phyloP scores from a whole-genome alignment of 805 yeast species.

The Naumovozyma baii region DNA sequence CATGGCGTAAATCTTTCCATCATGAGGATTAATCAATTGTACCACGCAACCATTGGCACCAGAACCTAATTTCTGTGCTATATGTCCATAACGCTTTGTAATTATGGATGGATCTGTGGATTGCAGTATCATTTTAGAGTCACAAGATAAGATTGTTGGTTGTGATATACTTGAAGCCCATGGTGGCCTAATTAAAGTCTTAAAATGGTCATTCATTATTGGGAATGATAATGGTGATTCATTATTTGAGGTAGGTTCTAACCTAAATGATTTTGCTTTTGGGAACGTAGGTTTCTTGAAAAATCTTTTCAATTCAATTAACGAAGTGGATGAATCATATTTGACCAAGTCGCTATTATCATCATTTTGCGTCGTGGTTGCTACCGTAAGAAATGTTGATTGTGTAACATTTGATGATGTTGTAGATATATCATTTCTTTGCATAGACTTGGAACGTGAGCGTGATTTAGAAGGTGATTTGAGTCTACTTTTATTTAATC shows the following conservation, averaged over 20 bases:
- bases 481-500: not conserved
- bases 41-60: slow-evolving; percentile 85
- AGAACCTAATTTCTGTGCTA: slow-evolving; percentile 67
- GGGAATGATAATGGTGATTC: not conserved
- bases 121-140: not conserved
- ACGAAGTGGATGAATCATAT: slow-evolving; percentile 31
- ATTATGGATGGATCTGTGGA: not conserved
- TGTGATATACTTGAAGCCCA: slow-evolving; percentile 3
- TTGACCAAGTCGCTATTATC: too few relatives aligned
- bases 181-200: slow-evolving; percentile 3
- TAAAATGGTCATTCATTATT: not conserved
- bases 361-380: too few relatives aligned
- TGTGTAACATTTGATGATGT: not conserved
- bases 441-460: not conserved
- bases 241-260: not conserved
- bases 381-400: not conserved
- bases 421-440: not conserved
- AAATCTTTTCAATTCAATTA: slow-evolving; percentile 62
- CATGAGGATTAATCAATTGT: slow-evolving; percentile 56
- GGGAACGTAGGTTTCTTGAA: slow-evolving; percentile 40
- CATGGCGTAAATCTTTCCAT: slow-evolving; percentile 66
- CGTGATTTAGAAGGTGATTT: not conserved
- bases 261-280: slow-evolving; percentile 5
- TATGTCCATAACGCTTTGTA: slow-evolving; percentile 54
- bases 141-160: slow-evolving; percentile 21